Evolutionary conservation across 805 yeast species (phyloP), one percentile per base, ranked within the genome.

Genomic region (Saturnispora serradocipensis): DNA sequence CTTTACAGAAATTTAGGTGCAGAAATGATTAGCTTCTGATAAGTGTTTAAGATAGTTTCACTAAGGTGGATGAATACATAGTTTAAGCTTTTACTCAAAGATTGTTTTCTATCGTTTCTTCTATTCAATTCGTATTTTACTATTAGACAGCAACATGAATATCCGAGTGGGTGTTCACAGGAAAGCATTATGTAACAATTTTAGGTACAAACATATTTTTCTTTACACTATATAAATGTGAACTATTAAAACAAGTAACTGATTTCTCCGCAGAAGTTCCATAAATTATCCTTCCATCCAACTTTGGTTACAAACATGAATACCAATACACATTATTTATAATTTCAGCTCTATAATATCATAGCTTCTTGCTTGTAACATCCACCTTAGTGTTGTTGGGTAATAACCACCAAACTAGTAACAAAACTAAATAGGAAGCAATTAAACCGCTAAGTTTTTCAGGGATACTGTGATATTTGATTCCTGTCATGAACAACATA

Each of bases 401-500:
- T 45, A 45, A 11, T 16, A 50, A 28, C 52, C 51, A 49, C 51
- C 51, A 49, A 15, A 43, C 51, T 25, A 49, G 54, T 51, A 24
- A 79, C 74, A 24, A 80, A 80, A 8, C 73, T 48, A 62, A 76
- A 77, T 16, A 88, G 88, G 67, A 81, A 80, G 4, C 55, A 27
- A 76, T 22, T 43, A 86, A 67, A 1, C 96, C 97, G 24, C 80
- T 77, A 2, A 85, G 53, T 61, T 88, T 89, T 62, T 90, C 98
- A 4, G 68, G 55, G 27, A 86, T 65, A 0, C 93, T 81, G 67
- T 93, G 99, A 76, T 89, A 91, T 62, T 87, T 85, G 15, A 86
- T 73, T 53, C 86, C 76, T 1, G 99, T 91, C 75, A 87, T 80
- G 32, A 90, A 68, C 40, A 90, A 73, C 93, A 89, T 88, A 80